Conservation (phyloP, 805 yeast species). For the Spathaspora gorwiae region DNA sequence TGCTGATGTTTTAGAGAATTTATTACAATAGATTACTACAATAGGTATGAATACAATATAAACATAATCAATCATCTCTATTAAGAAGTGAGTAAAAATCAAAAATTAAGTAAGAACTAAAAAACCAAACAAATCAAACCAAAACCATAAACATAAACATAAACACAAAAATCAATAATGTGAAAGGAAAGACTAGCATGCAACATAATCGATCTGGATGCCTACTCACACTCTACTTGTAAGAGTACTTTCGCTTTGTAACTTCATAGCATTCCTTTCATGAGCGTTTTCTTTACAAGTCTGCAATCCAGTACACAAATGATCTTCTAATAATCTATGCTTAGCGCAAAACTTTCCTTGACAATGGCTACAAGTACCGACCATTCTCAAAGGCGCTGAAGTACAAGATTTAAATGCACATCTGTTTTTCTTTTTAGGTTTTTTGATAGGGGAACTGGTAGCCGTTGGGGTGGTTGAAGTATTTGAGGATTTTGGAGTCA, state of each 20-base stretch:
- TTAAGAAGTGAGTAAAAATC: neutral
- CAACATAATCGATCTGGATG: neutral
- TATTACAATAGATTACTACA: constrained; percentile 14
- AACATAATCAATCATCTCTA: neutral
- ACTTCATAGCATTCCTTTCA: constrained; percentile 76
- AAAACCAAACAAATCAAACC: neutral
- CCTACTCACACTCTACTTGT: constrained; percentile 53
- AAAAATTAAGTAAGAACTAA: neutral
- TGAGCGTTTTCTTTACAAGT: constrained; percentile 79
- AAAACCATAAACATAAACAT: neutral
- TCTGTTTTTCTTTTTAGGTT: constrained; percentile 36
- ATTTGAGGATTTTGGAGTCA: constrained; percentile 7
- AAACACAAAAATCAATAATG: neutral
- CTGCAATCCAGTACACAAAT: constrained; percentile 71
- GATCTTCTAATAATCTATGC: constrained; percentile 83
- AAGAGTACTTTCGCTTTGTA: constrained; percentile 82
- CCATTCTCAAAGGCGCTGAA: constrained; percentile 58
- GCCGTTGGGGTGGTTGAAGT: constrained; percentile 6
- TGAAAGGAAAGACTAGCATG: neutral
- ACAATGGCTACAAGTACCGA: constrained; percentile 84
- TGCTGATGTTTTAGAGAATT: constrained; percentile 57
- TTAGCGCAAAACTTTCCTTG: constrained; percentile 81
- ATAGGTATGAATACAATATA: neutral
- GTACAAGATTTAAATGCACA: constrained; percentile 58
- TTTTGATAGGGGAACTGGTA: constrained; percentile 18